These are phyloP conservation scores for Fusarium sterilihyphosum DNA, from an alignment of 2,329 filamentous ascomycete species.

Conservation along the genomic window DNA sequence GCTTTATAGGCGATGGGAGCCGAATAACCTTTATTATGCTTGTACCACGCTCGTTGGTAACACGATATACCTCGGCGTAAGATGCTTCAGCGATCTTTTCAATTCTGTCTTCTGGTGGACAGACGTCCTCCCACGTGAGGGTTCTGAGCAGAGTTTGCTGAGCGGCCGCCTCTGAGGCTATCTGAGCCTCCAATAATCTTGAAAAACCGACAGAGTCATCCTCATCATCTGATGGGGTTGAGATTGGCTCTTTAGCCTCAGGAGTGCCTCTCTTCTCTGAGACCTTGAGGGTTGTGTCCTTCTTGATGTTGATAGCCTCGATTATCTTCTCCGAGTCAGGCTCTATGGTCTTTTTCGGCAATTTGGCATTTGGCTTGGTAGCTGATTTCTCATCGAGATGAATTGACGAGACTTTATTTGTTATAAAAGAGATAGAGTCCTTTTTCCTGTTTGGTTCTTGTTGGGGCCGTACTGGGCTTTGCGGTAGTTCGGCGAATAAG, in stretches of 20 bases:
- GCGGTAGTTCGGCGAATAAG: conserved; percentile 62
- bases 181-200: conserved; percentile 9
- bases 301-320: conserved; percentile 5
- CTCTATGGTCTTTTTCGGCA: conserved; percentile 4
- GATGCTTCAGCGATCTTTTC: conserved; percentile 74
- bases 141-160: conserved; percentile 51
- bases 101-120: conserved; percentile 62
- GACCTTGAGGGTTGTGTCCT: neutral
- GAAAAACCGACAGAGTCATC: conserved; percentile 2
- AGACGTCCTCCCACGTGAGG: conserved; percentile 67
- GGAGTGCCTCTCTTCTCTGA: neutral
- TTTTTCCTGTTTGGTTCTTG: conserved; percentile 17
- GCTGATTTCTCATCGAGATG: conserved; percentile 37
- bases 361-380: conserved; percentile 26
- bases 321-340: conserved; percentile 16
- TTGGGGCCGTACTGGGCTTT: conserved; percentile 56
- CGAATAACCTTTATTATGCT: conserved; percentile 74
- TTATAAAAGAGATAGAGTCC: conserved; percentile 47
- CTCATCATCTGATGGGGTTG: neutral
- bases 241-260: neutral
- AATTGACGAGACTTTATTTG: conserved; percentile 49
- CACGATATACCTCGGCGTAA: conserved; percentile 72
- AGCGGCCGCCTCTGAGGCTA: conserved; percentile 27
- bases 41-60: conserved; percentile 67
- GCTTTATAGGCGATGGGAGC: conserved; percentile 65